Evolutionary conservation across 2,329 filamentous ascomycete genomes (phyloP).

Genomic region (Pseudomassariella vexata): DNA sequence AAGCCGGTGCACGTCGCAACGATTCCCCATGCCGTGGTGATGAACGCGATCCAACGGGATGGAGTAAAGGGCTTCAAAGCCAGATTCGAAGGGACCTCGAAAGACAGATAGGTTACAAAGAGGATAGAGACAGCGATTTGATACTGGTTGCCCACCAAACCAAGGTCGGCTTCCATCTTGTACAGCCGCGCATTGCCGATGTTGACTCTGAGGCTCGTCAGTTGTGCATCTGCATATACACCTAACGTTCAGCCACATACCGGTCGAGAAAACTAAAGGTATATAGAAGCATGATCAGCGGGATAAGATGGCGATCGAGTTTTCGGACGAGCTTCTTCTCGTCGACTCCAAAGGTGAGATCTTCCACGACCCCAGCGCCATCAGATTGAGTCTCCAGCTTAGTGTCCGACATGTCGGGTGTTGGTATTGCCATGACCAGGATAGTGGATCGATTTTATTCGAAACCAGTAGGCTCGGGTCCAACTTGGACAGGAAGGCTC

Average conservation of each 20-base stretch:
- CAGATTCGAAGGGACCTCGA: slow-evolving; percentile 62
- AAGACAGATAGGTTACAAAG: slow-evolving; percentile 58
- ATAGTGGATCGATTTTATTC: no score
- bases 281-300: slow-evolving; percentile 64
- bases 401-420: slow-evolving; percentile 2
- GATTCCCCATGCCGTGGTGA: slow-evolving; percentile 60
- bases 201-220: slow-evolving; percentile 47
- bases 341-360: slow-evolving; percentile 14
- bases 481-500: no score
- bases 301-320: slow-evolving; percentile 58
- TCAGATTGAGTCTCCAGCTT: slow-evolving; percentile 4
- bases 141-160: slow-evolving; percentile 59
- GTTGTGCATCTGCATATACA: slow-evolving; percentile 4
- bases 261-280: slow-evolving; percentile 71
- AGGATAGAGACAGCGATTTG: slow-evolving; percentile 63
- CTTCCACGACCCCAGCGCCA: neutral
- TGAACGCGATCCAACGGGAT: slow-evolving; percentile 58
- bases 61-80: slow-evolving; percentile 59
- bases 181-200: slow-evolving; percentile 68
- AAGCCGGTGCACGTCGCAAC: slow-evolving; percentile 67
- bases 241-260: slow-evolving; percentile 29
- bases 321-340: slow-evolving; percentile 58
- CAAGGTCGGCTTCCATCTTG: slow-evolving; percentile 56
- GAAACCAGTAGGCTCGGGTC: no score
- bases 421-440: no score